A percentile compares a stretch with the other conserved stretches of the same genome.
phyloP scores from a whole-genome alignment of 176 grass and related monocot species.

The Lolium multiflorum region DNA sequence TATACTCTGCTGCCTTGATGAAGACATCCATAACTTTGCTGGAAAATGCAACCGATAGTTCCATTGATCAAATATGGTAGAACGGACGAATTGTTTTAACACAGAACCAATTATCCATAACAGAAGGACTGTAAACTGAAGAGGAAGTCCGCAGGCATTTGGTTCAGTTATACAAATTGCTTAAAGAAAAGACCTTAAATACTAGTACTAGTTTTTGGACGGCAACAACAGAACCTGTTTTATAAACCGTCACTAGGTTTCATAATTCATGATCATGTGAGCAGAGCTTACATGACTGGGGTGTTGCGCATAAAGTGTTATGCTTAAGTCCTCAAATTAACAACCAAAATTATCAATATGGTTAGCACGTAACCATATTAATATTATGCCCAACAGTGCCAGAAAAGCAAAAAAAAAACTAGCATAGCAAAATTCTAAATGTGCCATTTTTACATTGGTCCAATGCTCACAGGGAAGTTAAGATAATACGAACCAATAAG shows the following conservation, averaged over 20 bases:
- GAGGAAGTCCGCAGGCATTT: not conserved
- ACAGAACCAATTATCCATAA: not conserved
- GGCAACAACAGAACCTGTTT: not conserved
- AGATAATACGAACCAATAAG: not conserved
- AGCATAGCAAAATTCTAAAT: not conserved
- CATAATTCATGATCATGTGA: not conserved
- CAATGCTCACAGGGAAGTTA: not conserved
- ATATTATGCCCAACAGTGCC: not conserved
- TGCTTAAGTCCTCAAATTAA: not conserved
- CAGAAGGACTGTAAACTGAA: not conserved
- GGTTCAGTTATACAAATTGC: not conserved
- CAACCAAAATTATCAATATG: not conserved
- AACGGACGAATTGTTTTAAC: not conserved
- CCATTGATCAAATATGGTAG: constrained; percentile 34
- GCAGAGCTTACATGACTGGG: not conserved
- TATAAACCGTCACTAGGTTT: not conserved
- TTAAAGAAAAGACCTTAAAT: constrained; percentile 8
- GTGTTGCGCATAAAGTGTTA: not conserved
- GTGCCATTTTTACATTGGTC: not conserved
- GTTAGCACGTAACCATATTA: not conserved
- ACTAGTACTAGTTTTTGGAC: not conserved
- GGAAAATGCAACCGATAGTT: constrained; percentile 38
- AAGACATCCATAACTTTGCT: constrained; percentile 99
- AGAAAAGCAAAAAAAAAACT: not conserved
- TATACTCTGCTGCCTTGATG: constrained; percentile 97